Percentiles rank a stretch among this genome's conserved stretches.
Evolutionary conservation across 176 grass and related monocot species (phyloP).

Genomic region (Echinochloa phyllopogon): DNA sequence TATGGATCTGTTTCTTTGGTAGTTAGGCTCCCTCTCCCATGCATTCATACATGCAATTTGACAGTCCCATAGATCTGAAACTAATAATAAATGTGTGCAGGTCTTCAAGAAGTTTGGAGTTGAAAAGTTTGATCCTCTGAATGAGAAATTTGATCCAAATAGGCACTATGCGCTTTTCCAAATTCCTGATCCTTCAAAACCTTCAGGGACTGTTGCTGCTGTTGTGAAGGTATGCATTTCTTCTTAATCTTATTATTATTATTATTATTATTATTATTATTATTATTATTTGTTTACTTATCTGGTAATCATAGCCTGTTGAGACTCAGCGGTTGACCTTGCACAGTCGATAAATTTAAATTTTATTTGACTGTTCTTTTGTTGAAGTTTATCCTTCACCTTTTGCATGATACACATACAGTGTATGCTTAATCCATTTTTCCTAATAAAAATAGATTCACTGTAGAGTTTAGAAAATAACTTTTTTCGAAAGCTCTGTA

Average conservation of each 20-base stretch:
- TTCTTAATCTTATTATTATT: not conserved
- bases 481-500: not conserved
- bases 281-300: not conserved
- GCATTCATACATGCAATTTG: not conserved
- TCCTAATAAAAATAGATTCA: not conserved
- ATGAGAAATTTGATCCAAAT: constrained; percentile 70
- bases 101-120: constrained; percentile 70
- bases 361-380: not conserved
- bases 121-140: constrained; percentile 57
- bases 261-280: not conserved
- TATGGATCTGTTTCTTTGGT: not conserved
- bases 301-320: not conserved
- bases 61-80: not conserved
- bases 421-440: not conserved
- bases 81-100: constrained; percentile 32
- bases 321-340: not conserved
- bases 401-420: not conserved
- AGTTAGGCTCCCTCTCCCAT: not conserved
- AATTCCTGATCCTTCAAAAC: constrained; percentile 61
- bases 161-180: constrained; percentile 63
- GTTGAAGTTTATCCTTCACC: not conserved
- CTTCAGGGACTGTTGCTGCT: constrained; percentile 49
- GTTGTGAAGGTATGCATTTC: constrained; percentile 57
- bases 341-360: not conserved
- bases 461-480: not conserved